Percentiles rank a stretch among this genome's conserved stretches.
Conservation (phyloP, 345 rosid species). For the Limnanthes douglasii region DNA sequence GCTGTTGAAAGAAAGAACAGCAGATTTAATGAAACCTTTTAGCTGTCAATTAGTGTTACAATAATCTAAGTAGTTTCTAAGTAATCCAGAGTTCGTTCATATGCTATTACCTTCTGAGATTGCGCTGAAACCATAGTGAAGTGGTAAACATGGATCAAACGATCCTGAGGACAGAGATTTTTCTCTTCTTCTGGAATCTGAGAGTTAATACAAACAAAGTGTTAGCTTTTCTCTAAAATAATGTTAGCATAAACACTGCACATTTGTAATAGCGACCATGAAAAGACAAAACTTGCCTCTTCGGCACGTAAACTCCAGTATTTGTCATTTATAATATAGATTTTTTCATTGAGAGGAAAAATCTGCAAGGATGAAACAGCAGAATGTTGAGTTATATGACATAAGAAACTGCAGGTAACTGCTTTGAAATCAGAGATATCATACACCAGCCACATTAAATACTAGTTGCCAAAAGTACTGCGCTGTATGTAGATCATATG, state of each 20-base stretch:
- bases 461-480: not conserved
- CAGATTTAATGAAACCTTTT: too few relatives aligned
- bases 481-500: too few relatives aligned
- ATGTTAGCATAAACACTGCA: not conserved
- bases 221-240: constrained; percentile 7
- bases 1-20: constrained; percentile 28
- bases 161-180: constrained; percentile 66
- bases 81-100: constrained; percentile 4
- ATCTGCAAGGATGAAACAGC: constrained; percentile 30
- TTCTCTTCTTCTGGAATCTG: constrained; percentile 90
- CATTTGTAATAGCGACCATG: not conserved
- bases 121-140: constrained; percentile 66
- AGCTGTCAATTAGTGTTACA: not conserved
- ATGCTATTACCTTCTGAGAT: constrained; percentile 42
- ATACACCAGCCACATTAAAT: not conserved
- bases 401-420: not conserved
- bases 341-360: constrained; percentile 68
- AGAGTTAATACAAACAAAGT: constrained; percentile 6
- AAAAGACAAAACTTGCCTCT: constrained; percentile 34
- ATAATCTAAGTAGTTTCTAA: not conserved
- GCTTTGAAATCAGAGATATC: not conserved
- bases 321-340: constrained; percentile 94
- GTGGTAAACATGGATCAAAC: constrained; percentile 86
- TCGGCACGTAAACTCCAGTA: constrained; percentile 98
- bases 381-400: not conserved